These are phyloP conservation scores for Saxispiralis lemnorum DNA, from an alignment of 495 filamentous ascomycete species.

Conservation along the genomic window DNA sequence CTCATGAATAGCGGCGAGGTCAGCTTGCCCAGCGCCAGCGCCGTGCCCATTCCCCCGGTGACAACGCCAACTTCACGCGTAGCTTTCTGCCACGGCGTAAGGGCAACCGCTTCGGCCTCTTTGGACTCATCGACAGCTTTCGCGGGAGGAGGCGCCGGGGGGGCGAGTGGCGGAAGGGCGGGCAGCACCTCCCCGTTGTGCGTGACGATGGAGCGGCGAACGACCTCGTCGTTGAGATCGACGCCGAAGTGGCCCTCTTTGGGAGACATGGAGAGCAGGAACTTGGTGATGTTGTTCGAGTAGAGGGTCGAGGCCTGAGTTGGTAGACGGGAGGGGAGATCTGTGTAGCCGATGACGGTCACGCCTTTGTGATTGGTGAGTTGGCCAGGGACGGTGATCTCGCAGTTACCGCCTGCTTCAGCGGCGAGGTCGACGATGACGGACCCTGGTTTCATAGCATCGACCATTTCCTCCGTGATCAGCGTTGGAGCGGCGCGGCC, in stretches of 20 bases:
- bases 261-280: constrained; percentile 58
- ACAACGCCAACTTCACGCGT: constrained; percentile 50
- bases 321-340: constrained; percentile 60
- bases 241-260: constrained; percentile 56
- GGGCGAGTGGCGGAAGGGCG: constrained; percentile 49
- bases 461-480: constrained; percentile 52
- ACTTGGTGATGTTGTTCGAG: constrained; percentile 75
- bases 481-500: constrained; percentile 58
- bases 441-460: constrained; percentile 64
- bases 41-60: constrained; percentile 55
- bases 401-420: constrained; percentile 67
- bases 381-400: constrained; percentile 52
- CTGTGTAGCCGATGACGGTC: constrained; percentile 69
- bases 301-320: constrained; percentile 70
- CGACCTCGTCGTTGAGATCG: constrained; percentile 61
- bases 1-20: constrained; percentile 66
- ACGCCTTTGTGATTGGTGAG: constrained; percentile 52
- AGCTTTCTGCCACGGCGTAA: constrained; percentile 62
- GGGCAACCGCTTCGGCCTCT: constrained; percentile 38
- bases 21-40: constrained; percentile 53
- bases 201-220: constrained; percentile 62
- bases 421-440: constrained; percentile 68
- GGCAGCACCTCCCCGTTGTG: constrained; percentile 55
- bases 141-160: constrained; percentile 42
- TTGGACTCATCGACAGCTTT: constrained; percentile 24